These are phyloP conservation scores for Hansenula anomala DNA, from an alignment of 1,139 yeast genomes.

Conservation along the genomic window DNA sequence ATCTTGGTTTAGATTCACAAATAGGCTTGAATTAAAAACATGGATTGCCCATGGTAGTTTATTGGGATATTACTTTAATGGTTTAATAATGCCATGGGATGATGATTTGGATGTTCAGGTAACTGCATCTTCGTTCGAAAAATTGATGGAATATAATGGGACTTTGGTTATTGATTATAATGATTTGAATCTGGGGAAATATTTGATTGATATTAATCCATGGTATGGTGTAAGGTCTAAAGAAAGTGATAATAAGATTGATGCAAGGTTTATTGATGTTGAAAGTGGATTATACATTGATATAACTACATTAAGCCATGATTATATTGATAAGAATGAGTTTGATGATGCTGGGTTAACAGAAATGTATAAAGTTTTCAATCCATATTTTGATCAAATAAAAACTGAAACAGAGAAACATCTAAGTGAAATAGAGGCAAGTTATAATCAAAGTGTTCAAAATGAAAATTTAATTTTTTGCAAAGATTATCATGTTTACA, in stretches of 20 bases:
- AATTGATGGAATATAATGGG: conserved; percentile 36
- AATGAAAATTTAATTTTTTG: conserved; percentile 35
- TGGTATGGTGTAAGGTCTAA: conserved; percentile 30
- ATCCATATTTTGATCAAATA: conserved; percentile 30
- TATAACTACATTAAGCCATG: conserved; percentile 36
- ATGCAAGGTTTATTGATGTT: conserved; percentile 56
- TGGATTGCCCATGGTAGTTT: conserved; percentile 63
- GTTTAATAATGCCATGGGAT: conserved; percentile 59
- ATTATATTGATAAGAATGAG: conserved; percentile 14
- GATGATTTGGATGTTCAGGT: conserved; percentile 56
- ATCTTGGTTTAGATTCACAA: conserved; percentile 52
- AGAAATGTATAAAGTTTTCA: conserved; percentile 30
- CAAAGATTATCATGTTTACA: conserved; percentile 46
- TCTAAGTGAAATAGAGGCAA: neutral
- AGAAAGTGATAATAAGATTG: conserved; percentile 46
- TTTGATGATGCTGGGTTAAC: conserved; percentile 24
- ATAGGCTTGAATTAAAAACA: conserved; percentile 35
- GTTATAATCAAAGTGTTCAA: conserved; percentile 7
- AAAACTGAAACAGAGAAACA: conserved; percentile 18
- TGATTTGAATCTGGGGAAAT: conserved; percentile 38
- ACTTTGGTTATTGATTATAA: conserved; percentile 43
- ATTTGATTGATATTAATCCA: conserved; percentile 46
- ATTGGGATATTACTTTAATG: conserved; percentile 60
- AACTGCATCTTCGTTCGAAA: conserved; percentile 37
- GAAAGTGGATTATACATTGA: conserved; percentile 54